Conservation (phyloP, 2,329 filamentous ascomycete species). For the Dactylellina haptotyla region DNA sequence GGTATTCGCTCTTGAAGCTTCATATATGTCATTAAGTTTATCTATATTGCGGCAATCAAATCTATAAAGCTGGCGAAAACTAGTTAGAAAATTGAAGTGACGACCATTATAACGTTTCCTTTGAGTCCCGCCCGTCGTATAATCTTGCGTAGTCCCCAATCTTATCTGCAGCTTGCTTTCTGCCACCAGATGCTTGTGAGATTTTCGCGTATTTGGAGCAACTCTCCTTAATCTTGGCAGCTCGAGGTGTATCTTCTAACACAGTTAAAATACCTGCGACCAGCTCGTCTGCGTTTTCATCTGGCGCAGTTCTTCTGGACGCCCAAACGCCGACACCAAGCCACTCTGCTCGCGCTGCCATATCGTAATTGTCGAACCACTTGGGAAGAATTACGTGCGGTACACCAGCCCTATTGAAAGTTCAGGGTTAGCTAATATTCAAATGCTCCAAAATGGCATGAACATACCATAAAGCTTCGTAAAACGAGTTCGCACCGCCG, state of each 20-base stretch:
- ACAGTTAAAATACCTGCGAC: conserved; percentile 25
- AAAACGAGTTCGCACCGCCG: conserved; percentile 65
- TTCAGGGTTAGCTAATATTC: not conserved
- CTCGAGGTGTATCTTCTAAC: conserved; percentile 16
- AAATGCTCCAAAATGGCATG: not conserved
- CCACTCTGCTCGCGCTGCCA: conserved; percentile 54
- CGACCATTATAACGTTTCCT: conserved; percentile 30
- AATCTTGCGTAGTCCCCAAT: conserved; percentile 45
- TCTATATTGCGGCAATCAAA: too few species aligned
- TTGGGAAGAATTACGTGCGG: conserved; percentile 55
- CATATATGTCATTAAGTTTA: too few species aligned
- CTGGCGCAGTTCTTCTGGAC: conserved; percentile 44
- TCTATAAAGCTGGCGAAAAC: too few species aligned
- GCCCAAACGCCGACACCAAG: conserved; percentile 55
- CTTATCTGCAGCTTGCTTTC: conserved; percentile 46
- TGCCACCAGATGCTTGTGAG: conserved; percentile 28
- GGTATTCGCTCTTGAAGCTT: too few species aligned
- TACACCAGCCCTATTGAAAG: conserved; percentile 54
- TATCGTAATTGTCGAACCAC: conserved; percentile 57
- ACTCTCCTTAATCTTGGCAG: conserved; percentile 25
- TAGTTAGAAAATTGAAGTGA: too few species aligned
- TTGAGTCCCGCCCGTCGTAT: conserved; percentile 31
- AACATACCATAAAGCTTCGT: conserved; percentile 61
- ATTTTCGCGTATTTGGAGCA: conserved; percentile 32
- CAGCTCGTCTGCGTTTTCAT: conserved; percentile 50